Percentiles rank a stretch among this genome's conserved stretches.
phyloP scores from a whole-genome alignment of 768 basidiomycete species.

The Pisolithus albus region DNA sequence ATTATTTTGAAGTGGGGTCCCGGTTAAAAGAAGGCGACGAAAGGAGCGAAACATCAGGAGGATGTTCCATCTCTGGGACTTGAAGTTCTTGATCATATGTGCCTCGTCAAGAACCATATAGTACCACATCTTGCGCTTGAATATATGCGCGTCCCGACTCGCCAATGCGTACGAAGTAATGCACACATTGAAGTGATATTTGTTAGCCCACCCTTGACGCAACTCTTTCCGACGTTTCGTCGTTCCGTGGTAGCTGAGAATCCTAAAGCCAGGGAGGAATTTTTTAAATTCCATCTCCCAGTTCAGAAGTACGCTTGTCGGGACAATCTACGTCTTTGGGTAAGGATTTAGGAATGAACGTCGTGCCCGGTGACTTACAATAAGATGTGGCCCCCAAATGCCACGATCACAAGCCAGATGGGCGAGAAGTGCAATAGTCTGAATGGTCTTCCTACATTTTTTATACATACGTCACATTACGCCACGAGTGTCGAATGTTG shows the following conservation, averaged over 20 bases:
- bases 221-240: constrained; percentile 86
- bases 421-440: constrained; percentile 90
- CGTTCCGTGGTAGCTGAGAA: constrained; percentile 85
- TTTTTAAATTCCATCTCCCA: constrained; percentile 99
- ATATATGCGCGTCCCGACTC: constrained; percentile 84
- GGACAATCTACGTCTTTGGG: constrained; percentile 57
- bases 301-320: constrained; percentile 89
- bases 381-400: constrained; percentile 89
- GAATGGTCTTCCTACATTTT: constrained; percentile 77
- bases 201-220: constrained; percentile 86
- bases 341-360: background rate
- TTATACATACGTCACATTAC: background rate
- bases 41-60: constrained; percentile 83
- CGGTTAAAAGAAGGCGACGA: constrained; percentile 84
- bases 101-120: constrained; percentile 96
- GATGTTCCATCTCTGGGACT: constrained; percentile 89
- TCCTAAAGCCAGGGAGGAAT: constrained; percentile 83
- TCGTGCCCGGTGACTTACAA: constrained; percentile 38
- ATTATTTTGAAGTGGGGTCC: constrained; percentile 96
- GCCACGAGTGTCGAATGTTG: background rate
- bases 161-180: constrained; percentile 92
- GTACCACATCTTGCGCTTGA: constrained; percentile 90
- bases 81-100: constrained; percentile 97
- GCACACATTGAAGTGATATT: constrained; percentile 87
- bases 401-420: constrained; percentile 87